Conservation (phyloP, 805 yeast species). For the Zygosaccharomyces gambellarensis region DNA sequence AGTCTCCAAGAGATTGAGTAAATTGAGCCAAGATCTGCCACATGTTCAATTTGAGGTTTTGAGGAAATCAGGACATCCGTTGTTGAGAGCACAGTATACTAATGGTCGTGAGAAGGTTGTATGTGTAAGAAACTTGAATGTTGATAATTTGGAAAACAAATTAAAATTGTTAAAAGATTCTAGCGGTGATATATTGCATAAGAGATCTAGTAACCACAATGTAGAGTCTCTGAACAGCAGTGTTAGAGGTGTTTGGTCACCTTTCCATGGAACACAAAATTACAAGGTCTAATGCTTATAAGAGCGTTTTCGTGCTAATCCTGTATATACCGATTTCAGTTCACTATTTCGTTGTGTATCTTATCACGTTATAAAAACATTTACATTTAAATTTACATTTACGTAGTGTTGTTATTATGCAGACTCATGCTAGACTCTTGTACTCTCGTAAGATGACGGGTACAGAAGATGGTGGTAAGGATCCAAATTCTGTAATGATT, state of each 20-base stretch:
- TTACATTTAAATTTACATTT: slow-evolving; percentile 1
- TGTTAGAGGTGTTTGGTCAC: slow-evolving; percentile 97
- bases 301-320: neutral
- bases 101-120: slow-evolving; percentile 50
- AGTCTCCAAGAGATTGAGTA: slow-evolving; percentile 43
- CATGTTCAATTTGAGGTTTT: slow-evolving; percentile 66
- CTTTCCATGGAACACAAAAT: slow-evolving; percentile 55
- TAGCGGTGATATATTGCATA: slow-evolving; percentile 57
- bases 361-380: neutral
- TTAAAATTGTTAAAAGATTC: slow-evolving; percentile 59
- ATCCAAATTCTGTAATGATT: slow-evolving; percentile 93
- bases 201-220: slow-evolving; percentile 62
- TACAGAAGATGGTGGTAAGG: slow-evolving; percentile 95
- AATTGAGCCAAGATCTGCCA: slow-evolving; percentile 57
- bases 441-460: slow-evolving; percentile 95
- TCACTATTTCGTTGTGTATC: neutral
- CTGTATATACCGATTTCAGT: neutral
- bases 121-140: slow-evolving; percentile 69
- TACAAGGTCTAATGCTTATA: slow-evolving; percentile 16
- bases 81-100: slow-evolving; percentile 54
- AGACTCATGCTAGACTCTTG: slow-evolving; percentile 41
- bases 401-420: neutral
- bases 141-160: slow-evolving; percentile 58
- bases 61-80: slow-evolving; percentile 80
- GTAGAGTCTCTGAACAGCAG: slow-evolving; percentile 77